These are phyloP conservation scores for Erigeron canadensis DNA, from an alignment of 129 eudicot genomes.

Conservation along the genomic window DNA sequence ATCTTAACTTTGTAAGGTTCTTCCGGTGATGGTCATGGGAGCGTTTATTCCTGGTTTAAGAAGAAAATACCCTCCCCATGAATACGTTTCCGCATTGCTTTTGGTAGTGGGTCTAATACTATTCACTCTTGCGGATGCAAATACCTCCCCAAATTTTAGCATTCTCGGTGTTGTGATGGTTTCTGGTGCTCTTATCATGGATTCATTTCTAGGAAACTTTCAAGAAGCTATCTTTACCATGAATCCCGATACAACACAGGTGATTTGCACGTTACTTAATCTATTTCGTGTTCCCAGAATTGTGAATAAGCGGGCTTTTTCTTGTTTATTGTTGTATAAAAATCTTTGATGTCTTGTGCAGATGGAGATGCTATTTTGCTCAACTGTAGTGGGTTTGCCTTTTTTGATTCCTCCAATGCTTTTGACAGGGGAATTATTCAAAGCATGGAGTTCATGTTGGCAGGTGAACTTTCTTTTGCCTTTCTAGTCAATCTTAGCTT, in stretches of 20 bases:
- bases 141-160: constrained; percentile 90
- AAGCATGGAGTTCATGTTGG: constrained; percentile 84
- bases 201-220: constrained; percentile 78
- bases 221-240: constrained; percentile 94
- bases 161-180: constrained; percentile 86
- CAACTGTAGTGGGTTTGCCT: constrained; percentile 90
- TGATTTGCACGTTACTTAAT: constrained; percentile 22
- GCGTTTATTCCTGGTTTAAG: constrained; percentile 91
- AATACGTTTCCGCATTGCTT: constrained; percentile 76
- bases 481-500: constrained; percentile 6
- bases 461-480: constrained; percentile 44
- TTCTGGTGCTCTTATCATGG: constrained; percentile 84
- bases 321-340: background rate
- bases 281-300: background rate
- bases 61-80: constrained; percentile 81
- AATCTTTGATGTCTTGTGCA: constrained; percentile 31
- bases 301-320: constrained; percentile 1
- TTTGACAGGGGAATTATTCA: constrained; percentile 79
- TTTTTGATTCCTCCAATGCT: constrained; percentile 97
- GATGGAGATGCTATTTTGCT: constrained; percentile 98
- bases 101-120: constrained; percentile 75
- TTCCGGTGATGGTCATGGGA: constrained; percentile 97
- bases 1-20: constrained; percentile 46
- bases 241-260: constrained; percentile 94
- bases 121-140: constrained; percentile 92